These are phyloP conservation scores for Phytophthora hybrid DNA, from an alignment of 352 stramenopile genomes.

Conservation along the genomic window DNA sequence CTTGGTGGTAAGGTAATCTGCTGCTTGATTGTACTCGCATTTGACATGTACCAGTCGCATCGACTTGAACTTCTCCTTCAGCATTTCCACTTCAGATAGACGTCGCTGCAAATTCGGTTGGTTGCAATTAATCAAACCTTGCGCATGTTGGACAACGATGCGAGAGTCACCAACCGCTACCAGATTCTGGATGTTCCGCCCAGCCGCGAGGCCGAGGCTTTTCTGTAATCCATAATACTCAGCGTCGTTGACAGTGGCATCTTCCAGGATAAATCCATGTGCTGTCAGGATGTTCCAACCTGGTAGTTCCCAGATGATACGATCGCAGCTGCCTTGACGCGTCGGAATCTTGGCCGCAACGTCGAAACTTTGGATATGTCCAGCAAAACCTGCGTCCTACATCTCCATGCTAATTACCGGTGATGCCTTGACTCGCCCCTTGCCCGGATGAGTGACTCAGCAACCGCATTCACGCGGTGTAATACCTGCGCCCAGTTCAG, in stretches of 20 bases:
- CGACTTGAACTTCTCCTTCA: conserved; percentile 1
- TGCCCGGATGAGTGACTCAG: not conserved
- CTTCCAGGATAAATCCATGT: not conserved
- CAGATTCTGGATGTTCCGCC: not conserved
- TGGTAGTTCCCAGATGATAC: conserved; percentile 2
- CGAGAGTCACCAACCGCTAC: conserved; percentile 1
- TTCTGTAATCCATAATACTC: conserved; percentile 3
- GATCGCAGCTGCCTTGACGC: not conserved
- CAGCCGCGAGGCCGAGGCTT: not conserved
- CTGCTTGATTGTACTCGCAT: conserved; percentile 7
- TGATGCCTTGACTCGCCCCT: not conserved
- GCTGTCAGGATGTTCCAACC: not conserved
- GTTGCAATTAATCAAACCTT: no score
- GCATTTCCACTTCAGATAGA: no score
- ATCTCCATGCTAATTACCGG: conserved; percentile 12
- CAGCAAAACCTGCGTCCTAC: not conserved
- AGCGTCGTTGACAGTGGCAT: conserved; percentile 9
- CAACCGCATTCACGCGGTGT: no score
- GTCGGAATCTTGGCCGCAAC: conserved; percentile 1
- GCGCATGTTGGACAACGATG: not conserved
- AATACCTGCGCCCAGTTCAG: no score
- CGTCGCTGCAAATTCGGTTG: no score
- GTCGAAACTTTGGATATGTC: conserved; percentile 9
- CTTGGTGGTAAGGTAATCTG: conserved; percentile 9
- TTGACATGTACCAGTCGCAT: conserved; percentile 13